Base-by-base conservation (phyloP, 805 yeast species). In the Metschnikowia lachancei region DNA sequence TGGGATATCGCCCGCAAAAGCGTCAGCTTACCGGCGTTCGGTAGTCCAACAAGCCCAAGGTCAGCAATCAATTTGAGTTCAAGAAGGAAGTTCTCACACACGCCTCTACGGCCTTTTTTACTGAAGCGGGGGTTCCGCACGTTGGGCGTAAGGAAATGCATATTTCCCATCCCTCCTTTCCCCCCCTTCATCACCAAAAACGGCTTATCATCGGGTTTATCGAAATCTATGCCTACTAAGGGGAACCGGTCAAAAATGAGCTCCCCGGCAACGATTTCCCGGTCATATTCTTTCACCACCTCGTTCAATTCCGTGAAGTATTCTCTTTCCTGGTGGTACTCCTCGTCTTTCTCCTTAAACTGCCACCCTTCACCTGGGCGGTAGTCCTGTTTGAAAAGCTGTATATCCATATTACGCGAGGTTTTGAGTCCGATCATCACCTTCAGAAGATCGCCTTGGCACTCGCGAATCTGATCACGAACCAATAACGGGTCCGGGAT, bases 1-100 rank as follows among this genome's bases (percentile, higher is more conserved):
- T 82, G 80, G 0, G 97, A 87, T 13, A 94, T 88, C 9, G 95
- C 90, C 45, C 95, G 72, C 37, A 94, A 67, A 26, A 94, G 72
- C 0, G 97, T 89, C 3, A 96, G 88, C 62, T 94, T 94, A 1
- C 99, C 99, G 3, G 98, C 97, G 65, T 94, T 94, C 1, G 99
- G 99, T 16, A 94, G 71, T 0, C 99, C 99, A 18, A 94, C 96
- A 5, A 94, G 70, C 0, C 98, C 99, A 47, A 92, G 68, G 64
- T 94, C 98, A 0, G 99, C 99, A 46, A 94, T 74, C 32, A 90
- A 73, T 61, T 89, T 90, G 53, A 94, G 70, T 66, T 94, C 99
- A 53, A 94, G 79, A 46, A 88, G 66, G 52, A 94, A 89, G 46
- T 74, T 70, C 16, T 79, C 77, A 31, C 80, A 82, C 2, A 89